phyloP scores from a whole-genome alignment of 228 moss, liverwort and hornwort genomes.

The Sphagnum magellanicum region DNA sequence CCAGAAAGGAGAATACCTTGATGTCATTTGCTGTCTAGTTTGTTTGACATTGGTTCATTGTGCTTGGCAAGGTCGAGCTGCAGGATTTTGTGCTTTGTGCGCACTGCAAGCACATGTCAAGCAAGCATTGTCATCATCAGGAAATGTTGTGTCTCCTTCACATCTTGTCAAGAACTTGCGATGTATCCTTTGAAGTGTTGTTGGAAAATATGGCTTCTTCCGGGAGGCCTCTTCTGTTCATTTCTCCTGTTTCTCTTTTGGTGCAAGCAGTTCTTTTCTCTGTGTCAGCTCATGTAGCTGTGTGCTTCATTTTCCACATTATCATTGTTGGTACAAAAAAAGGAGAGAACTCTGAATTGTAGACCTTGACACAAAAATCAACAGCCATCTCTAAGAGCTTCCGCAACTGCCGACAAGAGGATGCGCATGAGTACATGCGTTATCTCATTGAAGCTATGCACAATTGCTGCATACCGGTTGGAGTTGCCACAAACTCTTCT shows the following conservation, averaged over 20 bases:
- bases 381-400: conserved; percentile 71
- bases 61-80: conserved; percentile 59
- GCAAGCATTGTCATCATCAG: conserved; percentile 71
- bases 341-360: neutral
- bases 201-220: neutral
- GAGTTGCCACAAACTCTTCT: conserved; percentile 52
- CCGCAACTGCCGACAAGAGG: conserved; percentile 85
- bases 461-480: conserved; percentile 76
- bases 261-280: neutral
- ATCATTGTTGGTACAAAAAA: too few species aligned
- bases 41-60: conserved; percentile 17
- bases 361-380: conserved; percentile 25
- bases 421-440: conserved; percentile 94
- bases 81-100: conserved; percentile 93
- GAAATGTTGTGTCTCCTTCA: conserved; percentile 70
- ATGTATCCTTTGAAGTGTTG: conserved; percentile 34
- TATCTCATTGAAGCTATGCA: conserved; percentile 78
- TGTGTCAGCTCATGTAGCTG: neutral
- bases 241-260: neutral
- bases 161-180: conserved; percentile 80
- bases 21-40: neutral
- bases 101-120: conserved; percentile 88
- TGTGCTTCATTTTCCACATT: neutral
- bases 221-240: neutral
- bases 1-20: too few species aligned